A percentile compares a stretch with the other conserved stretches of the same genome.
phyloP scores from a whole-genome alignment of 176 grass and related monocot genomes.

The Ensete ventricosum region DNA sequence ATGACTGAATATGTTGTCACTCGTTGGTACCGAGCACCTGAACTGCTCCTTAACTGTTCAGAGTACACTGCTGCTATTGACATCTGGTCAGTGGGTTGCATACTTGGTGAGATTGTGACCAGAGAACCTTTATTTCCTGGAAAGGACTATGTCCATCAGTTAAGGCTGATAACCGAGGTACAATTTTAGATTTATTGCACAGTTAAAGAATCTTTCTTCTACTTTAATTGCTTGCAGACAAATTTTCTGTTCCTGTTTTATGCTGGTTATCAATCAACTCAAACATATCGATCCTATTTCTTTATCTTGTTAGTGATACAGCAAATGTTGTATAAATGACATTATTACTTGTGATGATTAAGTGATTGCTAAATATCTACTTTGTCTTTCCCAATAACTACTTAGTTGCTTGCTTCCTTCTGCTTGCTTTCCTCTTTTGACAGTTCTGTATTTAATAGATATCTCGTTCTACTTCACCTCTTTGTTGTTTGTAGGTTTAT shows the following conservation, averaged over 20 bases:
- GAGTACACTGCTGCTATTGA: slow-evolving; percentile 97
- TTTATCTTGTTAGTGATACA: no score
- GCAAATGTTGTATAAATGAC: no score
- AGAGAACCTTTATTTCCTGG: slow-evolving; percentile 87
- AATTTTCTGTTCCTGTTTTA: slow-evolving; percentile 5
- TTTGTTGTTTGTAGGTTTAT: no score
- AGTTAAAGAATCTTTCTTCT: background rate
- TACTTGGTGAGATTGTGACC: slow-evolving; percentile 82
- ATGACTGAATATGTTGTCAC: slow-evolving; percentile 99
- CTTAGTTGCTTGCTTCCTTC: background rate
- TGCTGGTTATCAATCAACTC: background rate
- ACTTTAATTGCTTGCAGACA: background rate
- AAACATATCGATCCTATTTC: no score
- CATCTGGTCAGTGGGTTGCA: slow-evolving; percentile 95
- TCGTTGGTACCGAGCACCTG: slow-evolving; percentile 84
- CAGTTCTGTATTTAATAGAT: background rate
- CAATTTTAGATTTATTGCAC: slow-evolving; percentile 1
- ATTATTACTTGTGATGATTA: no score
- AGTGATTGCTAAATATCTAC: no score
- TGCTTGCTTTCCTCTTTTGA: background rate
- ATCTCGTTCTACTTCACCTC: no score
- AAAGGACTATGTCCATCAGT: slow-evolving; percentile 95
- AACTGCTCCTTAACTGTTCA: slow-evolving; percentile 91
- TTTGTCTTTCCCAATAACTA: background rate
- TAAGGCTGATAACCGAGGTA: slow-evolving; percentile 93